These are phyloP conservation scores for Alternaria longipes DNA, from an alignment of 2,329 filamentous ascomycete genomes.

Conservation along the genomic window DNA sequence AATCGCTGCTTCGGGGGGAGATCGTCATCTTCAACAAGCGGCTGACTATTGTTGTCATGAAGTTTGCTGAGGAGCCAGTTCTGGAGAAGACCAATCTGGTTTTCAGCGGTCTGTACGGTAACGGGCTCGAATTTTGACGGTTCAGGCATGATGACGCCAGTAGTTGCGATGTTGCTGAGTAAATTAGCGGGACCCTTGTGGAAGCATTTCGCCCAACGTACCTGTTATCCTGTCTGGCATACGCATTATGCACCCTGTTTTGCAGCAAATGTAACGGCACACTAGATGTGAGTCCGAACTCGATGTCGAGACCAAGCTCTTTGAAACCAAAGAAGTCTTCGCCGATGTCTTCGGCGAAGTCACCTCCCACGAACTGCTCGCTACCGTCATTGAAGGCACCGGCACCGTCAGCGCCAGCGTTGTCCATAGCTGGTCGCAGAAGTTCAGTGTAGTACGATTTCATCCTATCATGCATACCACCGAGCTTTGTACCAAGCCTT, in stretches of 20 bases:
- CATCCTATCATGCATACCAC: conserved; percentile 91
- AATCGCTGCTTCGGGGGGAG: conserved; percentile 88
- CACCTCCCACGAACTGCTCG: conserved; percentile 94
- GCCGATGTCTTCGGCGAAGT: conserved; percentile 96
- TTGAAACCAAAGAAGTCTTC: conserved; percentile 99
- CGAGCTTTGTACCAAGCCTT: conserved; percentile 78
- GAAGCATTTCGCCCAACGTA: conserved; percentile 45
- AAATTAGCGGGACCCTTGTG: conserved; percentile 30
- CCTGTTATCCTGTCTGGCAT: conserved; percentile 77
- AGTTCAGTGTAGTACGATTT: conserved; percentile 92
- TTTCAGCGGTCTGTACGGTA: conserved; percentile 77
- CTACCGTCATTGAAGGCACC: conserved; percentile 95
- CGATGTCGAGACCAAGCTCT: conserved; percentile 88
- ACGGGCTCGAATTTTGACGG: conserved; percentile 78
- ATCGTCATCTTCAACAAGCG: conserved; percentile 93
- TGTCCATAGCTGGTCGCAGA: conserved; percentile 82
- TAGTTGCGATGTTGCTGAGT: conserved; percentile 66
- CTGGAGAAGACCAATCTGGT: conserved; percentile 86
- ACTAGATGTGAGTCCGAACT: conserved; percentile 87
- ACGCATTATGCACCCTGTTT: conserved; percentile 85
- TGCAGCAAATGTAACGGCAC: conserved; percentile 95
- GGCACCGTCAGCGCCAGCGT: conserved; percentile 82
- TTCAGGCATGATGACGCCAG: conserved; percentile 70
- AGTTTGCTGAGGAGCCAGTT: conserved; percentile 92
- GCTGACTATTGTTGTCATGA: conserved; percentile 81